Base-by-base conservation (phyloP, 257 asterid species). In the Solanum rostratum region DNA sequence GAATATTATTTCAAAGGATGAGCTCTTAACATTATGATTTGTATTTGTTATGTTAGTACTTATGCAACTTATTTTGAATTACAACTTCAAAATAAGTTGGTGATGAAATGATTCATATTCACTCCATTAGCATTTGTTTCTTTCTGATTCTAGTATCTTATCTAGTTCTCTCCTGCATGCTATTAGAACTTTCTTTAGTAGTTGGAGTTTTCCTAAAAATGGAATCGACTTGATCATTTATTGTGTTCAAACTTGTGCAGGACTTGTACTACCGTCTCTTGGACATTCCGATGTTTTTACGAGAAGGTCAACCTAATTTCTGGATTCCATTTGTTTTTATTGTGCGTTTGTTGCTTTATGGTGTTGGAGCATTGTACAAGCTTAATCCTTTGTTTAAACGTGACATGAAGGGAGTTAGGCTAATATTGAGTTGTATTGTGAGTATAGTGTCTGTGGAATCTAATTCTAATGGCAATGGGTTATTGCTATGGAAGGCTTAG, bases 241-340 rank as follows among this genome's bases (percentile, higher is more conserved):
- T 74, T 74, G 81, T 74, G 81, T 46, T 46, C 24, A 74, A 74
- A 45, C 59, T 87, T 87, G 52, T 86, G 86, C 93, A 95, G 99
- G 96, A 95, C 99, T 66, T 95, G 99, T 89, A 95, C 99, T 54
- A 95, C 99, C 49, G 97, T 95, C 78, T 95, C 99, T 39, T 95
- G 99, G 99, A 93, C 97, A 83, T 95, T 95, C 86, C 95, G 99
- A 84, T 94, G 94, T 83, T 95, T 95, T 84, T 95, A 95, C 87
- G 99, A 95, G 90, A 95, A 95, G 99, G 99, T 95, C 71, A 85
- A 85, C 80, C 68, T 83, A 33, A 50, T 85, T 79, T 59, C 49
- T 78, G 54, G 50, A 27, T 53, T 24, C 27, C 46, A 39, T 11
- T 20, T n/a, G 20, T 8, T 73, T 11, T 20, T 16, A 15, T 79